Percentiles rank a stretch among this genome's conserved stretches.
Conservation (phyloP, 176 grass and related monocot genomes). For the Oryza glumipatula region DNA sequence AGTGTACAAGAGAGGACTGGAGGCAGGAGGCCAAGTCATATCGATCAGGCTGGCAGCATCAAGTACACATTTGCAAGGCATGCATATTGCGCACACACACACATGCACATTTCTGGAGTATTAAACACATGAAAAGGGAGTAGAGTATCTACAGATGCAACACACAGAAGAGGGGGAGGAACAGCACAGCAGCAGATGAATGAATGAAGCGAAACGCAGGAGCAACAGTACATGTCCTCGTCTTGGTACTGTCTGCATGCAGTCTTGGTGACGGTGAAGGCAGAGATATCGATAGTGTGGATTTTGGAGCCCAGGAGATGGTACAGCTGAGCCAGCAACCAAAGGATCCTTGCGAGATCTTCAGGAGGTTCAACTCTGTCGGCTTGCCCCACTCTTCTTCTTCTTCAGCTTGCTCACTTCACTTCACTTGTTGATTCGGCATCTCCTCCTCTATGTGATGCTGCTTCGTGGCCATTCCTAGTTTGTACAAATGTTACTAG, state of each 20-base stretch:
- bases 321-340: slow-evolving; percentile 9
- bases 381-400: slow-evolving; percentile 6
- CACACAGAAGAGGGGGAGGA: background rate
- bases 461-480: background rate
- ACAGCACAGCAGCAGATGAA: background rate
- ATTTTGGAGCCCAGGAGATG: background rate
- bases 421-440: background rate
- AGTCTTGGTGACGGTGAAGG: background rate
- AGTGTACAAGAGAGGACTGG: background rate
- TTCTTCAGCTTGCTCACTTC: background rate
- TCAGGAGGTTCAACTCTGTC: background rate
- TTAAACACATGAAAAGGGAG: background rate
- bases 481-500: background rate
- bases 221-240: slow-evolving; percentile 33
- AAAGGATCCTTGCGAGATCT: background rate
- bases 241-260: slow-evolving; percentile 5
- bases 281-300: background rate
- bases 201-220: background rate
- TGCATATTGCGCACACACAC: background rate
- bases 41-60: slow-evolving; percentile 32
- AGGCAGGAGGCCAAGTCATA: slow-evolving; percentile 32
- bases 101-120: background rate
- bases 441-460: background rate
- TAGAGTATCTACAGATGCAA: background rate
- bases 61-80: slow-evolving; percentile 26